Percentiles rank a stretch among this genome's conserved stretches.
Conservation (phyloP, 306 rosid genomes). For the Vachellia collinsii region DNA sequence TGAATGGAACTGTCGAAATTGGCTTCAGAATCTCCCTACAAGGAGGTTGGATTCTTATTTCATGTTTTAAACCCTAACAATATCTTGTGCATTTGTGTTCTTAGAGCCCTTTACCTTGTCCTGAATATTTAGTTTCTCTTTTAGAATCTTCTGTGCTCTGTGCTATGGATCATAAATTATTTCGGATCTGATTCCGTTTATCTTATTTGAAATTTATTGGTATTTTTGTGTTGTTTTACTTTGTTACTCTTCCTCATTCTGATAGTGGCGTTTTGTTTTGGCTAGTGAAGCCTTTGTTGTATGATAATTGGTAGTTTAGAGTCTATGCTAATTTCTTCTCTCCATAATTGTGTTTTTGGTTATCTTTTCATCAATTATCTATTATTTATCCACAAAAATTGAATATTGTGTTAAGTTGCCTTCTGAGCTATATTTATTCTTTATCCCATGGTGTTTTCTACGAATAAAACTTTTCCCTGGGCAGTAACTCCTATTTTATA, state of each 20-base stretch:
- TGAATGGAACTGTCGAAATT: slow-evolving; percentile 66
- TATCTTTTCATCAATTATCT: slow-evolving; percentile 12
- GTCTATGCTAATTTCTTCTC: slow-evolving; percentile 24
- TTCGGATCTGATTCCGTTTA: slow-evolving; percentile 38
- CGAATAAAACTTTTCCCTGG: not conserved
- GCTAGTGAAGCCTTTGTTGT: slow-evolving; percentile 17
- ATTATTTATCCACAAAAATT: slow-evolving; percentile 15
- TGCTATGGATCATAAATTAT: slow-evolving; percentile 35
- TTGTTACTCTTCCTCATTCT: slow-evolving; percentile 5
- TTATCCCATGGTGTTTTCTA: slow-evolving; percentile 15
- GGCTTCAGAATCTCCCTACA: slow-evolving; percentile 54
- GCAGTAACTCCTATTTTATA: not conserved
- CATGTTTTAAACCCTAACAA: slow-evolving; percentile 35
- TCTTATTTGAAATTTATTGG: slow-evolving; percentile 18
- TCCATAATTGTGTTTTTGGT: slow-evolving; percentile 15
- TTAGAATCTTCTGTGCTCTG: slow-evolving; percentile 38
- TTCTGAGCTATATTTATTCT: slow-evolving; percentile 15
- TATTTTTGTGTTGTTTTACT: slow-evolving; percentile 1
- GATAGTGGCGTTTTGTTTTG: slow-evolving; percentile 16
- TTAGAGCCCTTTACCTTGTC: slow-evolving; percentile 6
- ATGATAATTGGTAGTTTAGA: slow-evolving; percentile 14
- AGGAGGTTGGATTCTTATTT: slow-evolving; percentile 64
- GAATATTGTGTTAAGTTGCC: not conserved
- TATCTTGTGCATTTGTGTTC: slow-evolving; percentile 26
- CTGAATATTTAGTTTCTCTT: slow-evolving; percentile 20